phyloP scores from a whole-genome alignment of 108 stramenopile species.

The Aurantiochytrium sp. region DNA sequence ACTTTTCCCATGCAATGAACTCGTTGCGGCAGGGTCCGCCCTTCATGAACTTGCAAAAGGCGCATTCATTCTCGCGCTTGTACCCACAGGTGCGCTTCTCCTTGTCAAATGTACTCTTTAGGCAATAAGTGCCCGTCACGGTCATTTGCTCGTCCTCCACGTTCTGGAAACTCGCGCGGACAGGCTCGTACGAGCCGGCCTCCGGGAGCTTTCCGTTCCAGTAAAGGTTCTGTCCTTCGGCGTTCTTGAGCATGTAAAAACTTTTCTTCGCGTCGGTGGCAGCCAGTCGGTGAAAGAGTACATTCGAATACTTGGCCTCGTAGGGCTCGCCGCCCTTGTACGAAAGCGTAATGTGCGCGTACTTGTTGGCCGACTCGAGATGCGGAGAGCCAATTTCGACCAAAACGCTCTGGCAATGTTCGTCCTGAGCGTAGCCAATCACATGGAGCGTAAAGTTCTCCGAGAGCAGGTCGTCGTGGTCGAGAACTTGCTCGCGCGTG shows the following conservation, averaged over 20 bases:
- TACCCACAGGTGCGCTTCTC: background rate
- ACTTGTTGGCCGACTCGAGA: background rate
- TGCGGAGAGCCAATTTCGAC: background rate
- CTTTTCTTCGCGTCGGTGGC: background rate
- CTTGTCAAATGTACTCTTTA: background rate
- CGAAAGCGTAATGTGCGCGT: background rate
- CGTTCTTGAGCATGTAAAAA: background rate
- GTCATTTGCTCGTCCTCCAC: conserved; percentile 9
- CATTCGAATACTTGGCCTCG: background rate
- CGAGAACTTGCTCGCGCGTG: background rate
- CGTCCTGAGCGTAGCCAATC: conserved; percentile 3
- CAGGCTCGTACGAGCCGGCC: background rate
- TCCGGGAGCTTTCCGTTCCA: background rate
- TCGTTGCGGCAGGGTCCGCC: background rate
- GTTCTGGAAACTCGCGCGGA: background rate
- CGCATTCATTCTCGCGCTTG: conserved; percentile 7
- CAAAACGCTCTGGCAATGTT: background rate
- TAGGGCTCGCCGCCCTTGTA: conserved; percentile 9
- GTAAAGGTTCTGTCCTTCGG: background rate
- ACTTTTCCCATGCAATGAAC: conserved; percentile 14
- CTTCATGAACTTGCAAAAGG: conserved; percentile 19
- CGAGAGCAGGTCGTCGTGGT: conserved; percentile 10
- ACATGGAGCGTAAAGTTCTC: background rate
- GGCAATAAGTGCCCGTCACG: conserved; percentile 9
- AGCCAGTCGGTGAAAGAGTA: background rate